These are phyloP conservation scores for Magnolia officinalis DNA, from an alignment of 164 flowering plant species.

Conservation along the genomic window DNA sequence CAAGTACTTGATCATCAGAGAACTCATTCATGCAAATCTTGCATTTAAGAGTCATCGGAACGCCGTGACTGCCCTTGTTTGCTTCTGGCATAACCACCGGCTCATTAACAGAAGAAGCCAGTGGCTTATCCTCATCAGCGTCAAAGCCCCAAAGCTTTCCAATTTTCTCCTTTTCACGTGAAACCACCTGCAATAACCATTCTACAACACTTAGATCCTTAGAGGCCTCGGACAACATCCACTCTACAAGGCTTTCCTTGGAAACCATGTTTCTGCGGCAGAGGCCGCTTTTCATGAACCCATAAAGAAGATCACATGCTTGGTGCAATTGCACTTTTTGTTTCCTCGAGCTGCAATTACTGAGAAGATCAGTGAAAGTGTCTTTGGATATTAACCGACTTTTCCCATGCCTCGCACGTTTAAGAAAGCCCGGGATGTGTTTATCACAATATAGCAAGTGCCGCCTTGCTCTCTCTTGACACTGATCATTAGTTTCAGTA, in stretches of 20 bases:
- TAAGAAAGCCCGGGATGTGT: constrained; percentile 90
- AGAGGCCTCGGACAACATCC: constrained; percentile 88
- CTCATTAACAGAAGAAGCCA: constrained; percentile 26
- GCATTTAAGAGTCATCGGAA: constrained; percentile 45
- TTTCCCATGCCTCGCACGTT: constrained; percentile 93
- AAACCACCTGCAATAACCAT: constrained; percentile 57
- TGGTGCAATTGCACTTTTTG: constrained; percentile 64
- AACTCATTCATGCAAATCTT: constrained; percentile 70
- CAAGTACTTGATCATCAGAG: constrained; percentile 58
- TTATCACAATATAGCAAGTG: constrained; percentile 79
- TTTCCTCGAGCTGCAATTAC: constrained; percentile 46
- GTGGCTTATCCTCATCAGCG: constrained; percentile 22
- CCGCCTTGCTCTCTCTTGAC: constrained; percentile 61
- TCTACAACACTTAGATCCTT: constrained; percentile 57
- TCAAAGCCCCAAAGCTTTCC: constrained; percentile 67
- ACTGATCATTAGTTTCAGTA: constrained; percentile 31
- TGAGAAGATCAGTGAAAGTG: constrained; percentile 65
- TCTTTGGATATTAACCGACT: constrained; percentile 86
- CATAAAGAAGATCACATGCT: constrained; percentile 88
- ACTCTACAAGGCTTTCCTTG: constrained; percentile 72
- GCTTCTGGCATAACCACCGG: constrained; percentile 24
- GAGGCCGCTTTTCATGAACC: constrained; percentile 60
- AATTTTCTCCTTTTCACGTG: constrained; percentile 69
- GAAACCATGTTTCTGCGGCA: constrained; percentile 73
- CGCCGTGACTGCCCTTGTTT: constrained; percentile 17